Conservation (phyloP, 2,329 filamentous ascomycete species). For the Chaetomium sp. region DNA sequence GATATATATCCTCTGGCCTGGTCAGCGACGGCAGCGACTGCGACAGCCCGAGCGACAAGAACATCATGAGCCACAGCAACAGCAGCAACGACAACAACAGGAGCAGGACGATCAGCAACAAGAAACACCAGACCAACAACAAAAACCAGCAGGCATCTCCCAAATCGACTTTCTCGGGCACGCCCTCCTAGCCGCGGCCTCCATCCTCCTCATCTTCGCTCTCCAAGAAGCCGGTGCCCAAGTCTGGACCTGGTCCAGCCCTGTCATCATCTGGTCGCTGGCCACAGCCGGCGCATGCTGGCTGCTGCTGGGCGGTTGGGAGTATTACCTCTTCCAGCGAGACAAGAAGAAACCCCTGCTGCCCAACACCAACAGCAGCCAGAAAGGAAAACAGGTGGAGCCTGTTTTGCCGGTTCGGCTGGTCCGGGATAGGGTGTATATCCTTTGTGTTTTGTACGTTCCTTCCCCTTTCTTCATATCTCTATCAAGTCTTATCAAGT, state of each 20-base stretch:
- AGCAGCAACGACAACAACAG: too few species aligned
- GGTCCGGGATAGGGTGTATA: conserved; percentile 43
- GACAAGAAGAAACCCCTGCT: too few species aligned
- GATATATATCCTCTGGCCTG: conserved; percentile 34
- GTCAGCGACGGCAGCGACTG: conserved; percentile 21
- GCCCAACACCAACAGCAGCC: conserved; percentile 20
- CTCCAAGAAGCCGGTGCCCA: conserved; percentile 51
- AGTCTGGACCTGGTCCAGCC: conserved; percentile 45
- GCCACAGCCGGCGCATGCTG: conserved; percentile 42
- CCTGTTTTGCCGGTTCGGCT: conserved; percentile 50
- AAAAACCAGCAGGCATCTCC: conserved; percentile 23
- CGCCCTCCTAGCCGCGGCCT: conserved; percentile 43
- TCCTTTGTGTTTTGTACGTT: conserved; percentile 44
- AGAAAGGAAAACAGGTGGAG: conserved; percentile 34
- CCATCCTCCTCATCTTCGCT: conserved; percentile 48
- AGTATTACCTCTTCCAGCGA: conserved; percentile 36
- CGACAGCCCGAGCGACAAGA: conserved; percentile 29
- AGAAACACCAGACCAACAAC: too few species aligned
- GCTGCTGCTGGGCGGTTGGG: conserved; percentile 45
- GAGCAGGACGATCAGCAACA: too few species aligned
- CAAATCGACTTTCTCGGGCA: conserved; percentile 49
- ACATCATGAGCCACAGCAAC: too few species aligned
- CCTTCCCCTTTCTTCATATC: too few species aligned
- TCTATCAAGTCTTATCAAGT: neutral
- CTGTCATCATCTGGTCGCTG: conserved; percentile 44